These are phyloP conservation scores for Termitomyces sp. DNA, from an alignment of 768 basidiomycete genomes.

Conservation along the genomic window DNA sequence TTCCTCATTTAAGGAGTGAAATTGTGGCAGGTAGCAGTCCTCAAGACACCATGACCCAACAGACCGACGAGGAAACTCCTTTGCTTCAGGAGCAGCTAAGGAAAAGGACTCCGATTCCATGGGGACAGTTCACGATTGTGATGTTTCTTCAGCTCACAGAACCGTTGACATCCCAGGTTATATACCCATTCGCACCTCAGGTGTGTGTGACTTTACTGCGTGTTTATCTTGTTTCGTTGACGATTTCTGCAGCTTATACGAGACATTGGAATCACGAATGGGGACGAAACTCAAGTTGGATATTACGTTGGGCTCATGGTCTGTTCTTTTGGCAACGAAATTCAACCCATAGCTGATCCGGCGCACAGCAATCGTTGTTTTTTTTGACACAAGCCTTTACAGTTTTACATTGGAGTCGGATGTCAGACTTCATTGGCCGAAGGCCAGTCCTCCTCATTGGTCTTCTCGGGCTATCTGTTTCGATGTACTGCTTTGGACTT, in stretches of 20 bases:
- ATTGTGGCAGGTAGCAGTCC: not conserved
- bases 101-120: conserved; percentile 57
- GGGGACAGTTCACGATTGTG: conserved; percentile 66
- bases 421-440: conserved; percentile 70
- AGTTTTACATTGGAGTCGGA: conserved; percentile 70
- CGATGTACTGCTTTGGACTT: conserved; percentile 74
- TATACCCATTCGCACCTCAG: conserved; percentile 74
- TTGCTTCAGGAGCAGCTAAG: conserved; percentile 39
- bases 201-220: conserved; percentile 28
- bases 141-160: conserved; percentile 75
- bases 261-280: conserved; percentile 67
- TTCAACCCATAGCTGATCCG: not conserved
- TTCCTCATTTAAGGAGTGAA: conserved; percentile 36
- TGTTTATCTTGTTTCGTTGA: conserved; percentile 20
- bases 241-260: conserved; percentile 48
- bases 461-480: conserved; percentile 57
- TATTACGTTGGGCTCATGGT: conserved; percentile 81
- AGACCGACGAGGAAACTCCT: conserved; percentile 61
- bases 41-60: conserved; percentile 16
- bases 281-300: conserved; percentile 70
- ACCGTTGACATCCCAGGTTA: conserved; percentile 72
- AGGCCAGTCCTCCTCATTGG: conserved; percentile 73
- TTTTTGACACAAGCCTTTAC: conserved; percentile 72
- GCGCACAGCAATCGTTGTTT: conserved; percentile 67
- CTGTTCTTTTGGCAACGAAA: conserved; percentile 12